phyloP scores from a whole-genome alignment of 2,329 filamentous ascomycete species.

The Elsinoe batatas region DNA sequence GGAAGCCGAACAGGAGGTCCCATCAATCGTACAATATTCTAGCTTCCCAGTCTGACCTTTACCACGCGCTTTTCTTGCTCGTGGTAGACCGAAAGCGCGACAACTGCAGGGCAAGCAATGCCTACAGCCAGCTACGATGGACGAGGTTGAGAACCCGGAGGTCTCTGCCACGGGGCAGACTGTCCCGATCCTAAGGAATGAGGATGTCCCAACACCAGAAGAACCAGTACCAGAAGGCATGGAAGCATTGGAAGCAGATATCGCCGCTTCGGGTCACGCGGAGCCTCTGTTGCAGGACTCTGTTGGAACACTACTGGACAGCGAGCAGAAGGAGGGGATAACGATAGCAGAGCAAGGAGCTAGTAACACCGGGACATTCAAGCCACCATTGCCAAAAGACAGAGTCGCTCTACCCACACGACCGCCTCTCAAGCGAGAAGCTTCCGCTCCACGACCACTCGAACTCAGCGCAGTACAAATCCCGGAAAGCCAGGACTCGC shows the following conservation, averaged over 20 bases:
- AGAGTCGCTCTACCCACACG: constrained; percentile 24
- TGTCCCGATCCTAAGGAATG: not conserved
- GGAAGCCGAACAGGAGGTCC: not conserved
- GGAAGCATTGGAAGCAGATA: not conserved
- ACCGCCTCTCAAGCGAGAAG: constrained; percentile 32
- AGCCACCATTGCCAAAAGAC: constrained; percentile 27
- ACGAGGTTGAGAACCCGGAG: constrained; percentile 30
- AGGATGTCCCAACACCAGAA: constrained; percentile 1
- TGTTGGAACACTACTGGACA: constrained; percentile 3
- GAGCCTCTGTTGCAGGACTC: constrained; percentile 3
- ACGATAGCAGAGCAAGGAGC: not conserved
- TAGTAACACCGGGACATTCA: constrained; percentile 16
- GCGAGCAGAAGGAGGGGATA: not conserved
- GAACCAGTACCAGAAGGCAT: constrained; percentile 2
- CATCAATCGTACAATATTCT: not conserved
- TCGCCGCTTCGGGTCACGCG: not conserved
- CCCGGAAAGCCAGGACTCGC: constrained; percentile 20
- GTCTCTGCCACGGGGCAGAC: constrained; percentile 26
- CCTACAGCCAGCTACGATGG: constrained; percentile 20
- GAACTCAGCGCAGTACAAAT: constrained; percentile 29
- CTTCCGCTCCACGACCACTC: constrained; percentile 31
- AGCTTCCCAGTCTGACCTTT: too few relatives aligned
- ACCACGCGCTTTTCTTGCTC: too few relatives aligned
- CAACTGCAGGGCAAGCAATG: not conserved
- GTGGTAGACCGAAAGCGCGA: too few relatives aligned